Evolutionary conservation across 2,329 filamentous ascomycete genomes (phyloP).

Genomic region (Ceratocystis cacaofunesta): DNA sequence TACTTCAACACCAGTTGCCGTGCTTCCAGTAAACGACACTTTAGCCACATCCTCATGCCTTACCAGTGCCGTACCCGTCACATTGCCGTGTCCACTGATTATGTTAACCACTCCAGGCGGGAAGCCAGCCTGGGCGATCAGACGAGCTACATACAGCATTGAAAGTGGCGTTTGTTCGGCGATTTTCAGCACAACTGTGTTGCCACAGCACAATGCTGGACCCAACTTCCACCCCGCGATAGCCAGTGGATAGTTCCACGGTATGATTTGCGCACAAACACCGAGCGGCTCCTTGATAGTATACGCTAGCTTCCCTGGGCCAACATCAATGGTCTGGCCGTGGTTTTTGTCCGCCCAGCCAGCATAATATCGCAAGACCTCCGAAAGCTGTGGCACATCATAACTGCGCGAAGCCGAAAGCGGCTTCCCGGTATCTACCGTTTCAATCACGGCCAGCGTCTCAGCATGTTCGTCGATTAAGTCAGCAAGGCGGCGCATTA

Average conservation of each 20-base stretch:
- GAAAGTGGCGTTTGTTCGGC: constrained; percentile 47
- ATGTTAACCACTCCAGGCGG: constrained; percentile 60
- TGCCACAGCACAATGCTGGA: constrained; percentile 44
- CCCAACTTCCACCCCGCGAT: constrained; percentile 49
- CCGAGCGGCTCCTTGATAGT: constrained; percentile 63
- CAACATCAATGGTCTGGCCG: constrained; percentile 62
- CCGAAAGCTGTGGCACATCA: constrained; percentile 38
- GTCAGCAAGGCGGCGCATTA: constrained; percentile 57
- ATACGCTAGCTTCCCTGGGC: constrained; percentile 57
- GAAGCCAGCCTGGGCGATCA: constrained; percentile 56
- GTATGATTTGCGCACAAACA: constrained; percentile 62
- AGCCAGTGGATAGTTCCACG: constrained; percentile 66
- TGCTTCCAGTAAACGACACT: constrained; percentile 59
- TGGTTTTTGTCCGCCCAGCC: constrained; percentile 69
- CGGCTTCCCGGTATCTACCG: constrained; percentile 71
- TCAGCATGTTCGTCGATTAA: constrained; percentile 50
- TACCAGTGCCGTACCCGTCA: constrained; percentile 49
- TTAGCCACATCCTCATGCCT: constrained; percentile 52
- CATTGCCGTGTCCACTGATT: constrained; percentile 49
- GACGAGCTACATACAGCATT: constrained; percentile 43
- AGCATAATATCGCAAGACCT: constrained; percentile 56
- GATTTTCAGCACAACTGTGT: constrained; percentile 43
- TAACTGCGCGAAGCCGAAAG: constrained; percentile 49
- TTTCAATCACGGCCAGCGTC: constrained; percentile 41
- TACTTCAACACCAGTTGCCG: constrained; percentile 50